A percentile compares a stretch with the other conserved stretches of the same genome.
These are phyloP conservation scores for Lipomyces yamadae DNA, from an alignment of 805 yeast species.

Conservation along the genomic window DNA sequence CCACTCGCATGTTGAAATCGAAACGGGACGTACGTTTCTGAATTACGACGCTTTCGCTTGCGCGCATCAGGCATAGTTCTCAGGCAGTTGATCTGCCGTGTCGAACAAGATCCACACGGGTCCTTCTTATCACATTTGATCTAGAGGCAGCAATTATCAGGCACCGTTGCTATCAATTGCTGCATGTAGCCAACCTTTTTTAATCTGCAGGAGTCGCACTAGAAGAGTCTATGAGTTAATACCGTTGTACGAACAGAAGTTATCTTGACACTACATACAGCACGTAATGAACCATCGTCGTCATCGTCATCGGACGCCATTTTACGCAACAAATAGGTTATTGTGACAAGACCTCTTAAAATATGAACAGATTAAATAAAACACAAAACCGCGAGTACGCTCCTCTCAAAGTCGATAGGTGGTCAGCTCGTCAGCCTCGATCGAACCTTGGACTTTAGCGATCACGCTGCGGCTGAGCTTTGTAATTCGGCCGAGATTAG, in stretches of 20 bases:
- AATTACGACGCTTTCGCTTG: constrained; percentile 19
- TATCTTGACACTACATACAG: background rate
- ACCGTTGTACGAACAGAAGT: background rate
- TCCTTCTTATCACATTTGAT: constrained; percentile 27
- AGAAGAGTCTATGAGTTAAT: background rate
- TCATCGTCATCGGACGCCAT: background rate
- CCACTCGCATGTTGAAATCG: too few relatives aligned
- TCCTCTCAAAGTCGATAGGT: too few relatives aligned
- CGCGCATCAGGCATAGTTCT: constrained; percentile 27
- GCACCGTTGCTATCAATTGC: background rate
- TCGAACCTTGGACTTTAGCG: too few relatives aligned
- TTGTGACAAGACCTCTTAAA: background rate
- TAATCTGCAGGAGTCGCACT: constrained; percentile 31
- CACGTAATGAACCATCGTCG: background rate
- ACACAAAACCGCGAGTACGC: too few relatives aligned
- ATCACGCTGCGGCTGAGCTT: too few relatives aligned
- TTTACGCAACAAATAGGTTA: background rate
- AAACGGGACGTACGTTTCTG: background rate
- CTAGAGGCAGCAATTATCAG: constrained; percentile 6
- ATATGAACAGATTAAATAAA: background rate
- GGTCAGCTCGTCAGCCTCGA: too few relatives aligned
- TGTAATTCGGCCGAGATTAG: too few relatives aligned
- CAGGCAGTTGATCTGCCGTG: constrained; percentile 13
- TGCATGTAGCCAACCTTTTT: constrained; percentile 16
- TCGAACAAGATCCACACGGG: constrained; percentile 18